phyloP scores from a whole-genome alignment of 768 basidiomycete genomes.

The Boletus tylopilopsis region DNA sequence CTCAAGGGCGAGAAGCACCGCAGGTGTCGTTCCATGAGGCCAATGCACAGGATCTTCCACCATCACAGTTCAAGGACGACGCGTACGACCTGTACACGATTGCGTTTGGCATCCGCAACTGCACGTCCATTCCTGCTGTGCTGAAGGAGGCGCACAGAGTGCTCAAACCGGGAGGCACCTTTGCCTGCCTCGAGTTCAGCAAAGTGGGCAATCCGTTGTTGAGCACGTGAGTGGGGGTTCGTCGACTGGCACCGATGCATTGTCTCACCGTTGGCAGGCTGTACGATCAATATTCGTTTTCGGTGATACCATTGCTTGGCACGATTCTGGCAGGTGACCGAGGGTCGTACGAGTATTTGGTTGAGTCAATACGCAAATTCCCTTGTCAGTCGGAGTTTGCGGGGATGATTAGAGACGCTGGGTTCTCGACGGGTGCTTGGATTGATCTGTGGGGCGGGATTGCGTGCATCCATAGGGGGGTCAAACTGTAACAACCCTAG shows the following conservation, averaged over 20 bases:
- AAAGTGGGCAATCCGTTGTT: constrained; percentile 86
- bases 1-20: constrained; percentile 53
- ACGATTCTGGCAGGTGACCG: constrained; percentile 95
- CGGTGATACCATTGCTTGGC: constrained; percentile 91
- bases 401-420: constrained; percentile 81
- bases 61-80: constrained; percentile 67
- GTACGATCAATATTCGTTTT: constrained; percentile 96
- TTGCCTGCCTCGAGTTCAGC: constrained; percentile 96
- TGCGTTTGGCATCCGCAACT: constrained; percentile 97
- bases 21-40: constrained; percentile 91
- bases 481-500: constrained; percentile 43
- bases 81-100: constrained; percentile 97
- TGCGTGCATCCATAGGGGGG: constrained; percentile 79
- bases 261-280: constrained; percentile 46
- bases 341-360: constrained; percentile 94
- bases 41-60: constrained; percentile 81
- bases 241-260: not conserved
- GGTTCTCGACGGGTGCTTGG: constrained; percentile 84
- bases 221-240: constrained; percentile 64
- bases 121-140: constrained; percentile 87
- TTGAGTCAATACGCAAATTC: constrained; percentile 95
- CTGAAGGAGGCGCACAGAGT: constrained; percentile 89
- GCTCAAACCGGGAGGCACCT: constrained; percentile 92
- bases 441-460: constrained; percentile 84
- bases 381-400: constrained; percentile 87